Conservation (phyloP, 75 land plant species). For the Pinus tabuliformis region DNA sequence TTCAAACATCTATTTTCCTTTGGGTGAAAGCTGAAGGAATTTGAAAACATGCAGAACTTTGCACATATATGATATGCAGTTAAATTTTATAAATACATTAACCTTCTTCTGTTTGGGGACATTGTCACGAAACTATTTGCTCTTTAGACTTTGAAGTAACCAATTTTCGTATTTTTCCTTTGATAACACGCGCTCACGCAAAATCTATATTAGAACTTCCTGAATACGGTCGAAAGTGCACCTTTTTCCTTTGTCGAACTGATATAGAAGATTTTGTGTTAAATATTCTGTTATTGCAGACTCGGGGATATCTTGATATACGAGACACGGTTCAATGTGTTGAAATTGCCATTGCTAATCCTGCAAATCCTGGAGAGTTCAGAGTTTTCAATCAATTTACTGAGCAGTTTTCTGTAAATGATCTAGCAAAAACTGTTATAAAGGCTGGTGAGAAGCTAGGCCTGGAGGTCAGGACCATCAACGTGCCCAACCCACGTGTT, state of each 20-base stretch:
- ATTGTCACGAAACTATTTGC: neutral
- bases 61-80: too few relatives aligned
- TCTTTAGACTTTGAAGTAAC: neutral
- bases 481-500: constrained; percentile 96
- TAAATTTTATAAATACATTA: too few relatives aligned
- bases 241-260: neutral
- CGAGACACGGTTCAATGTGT: constrained; percentile 97
- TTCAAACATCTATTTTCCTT: too few relatives aligned
- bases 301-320: constrained; percentile 94
- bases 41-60: too few relatives aligned
- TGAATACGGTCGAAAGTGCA: neutral
- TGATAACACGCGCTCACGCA: neutral
- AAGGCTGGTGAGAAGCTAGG: constrained; percentile 94
- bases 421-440: constrained; percentile 80
- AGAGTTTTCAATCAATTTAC: constrained; percentile 99
- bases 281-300: constrained; percentile 40
- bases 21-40: too few relatives aligned
- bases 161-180: neutral
- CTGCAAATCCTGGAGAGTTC: constrained; percentile 90
- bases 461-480: constrained; percentile 64
- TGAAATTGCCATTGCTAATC: constrained; percentile 91
- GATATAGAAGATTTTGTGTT: neutral
- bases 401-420: constrained; percentile 97
- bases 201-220: neutral
- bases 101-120: neutral